Evolutionary conservation across 192 early-diverging fungal species (phyloP), one percentile per base, ranked within the genome.

Genomic region (Gorgonomyces haynaldii): DNA sequence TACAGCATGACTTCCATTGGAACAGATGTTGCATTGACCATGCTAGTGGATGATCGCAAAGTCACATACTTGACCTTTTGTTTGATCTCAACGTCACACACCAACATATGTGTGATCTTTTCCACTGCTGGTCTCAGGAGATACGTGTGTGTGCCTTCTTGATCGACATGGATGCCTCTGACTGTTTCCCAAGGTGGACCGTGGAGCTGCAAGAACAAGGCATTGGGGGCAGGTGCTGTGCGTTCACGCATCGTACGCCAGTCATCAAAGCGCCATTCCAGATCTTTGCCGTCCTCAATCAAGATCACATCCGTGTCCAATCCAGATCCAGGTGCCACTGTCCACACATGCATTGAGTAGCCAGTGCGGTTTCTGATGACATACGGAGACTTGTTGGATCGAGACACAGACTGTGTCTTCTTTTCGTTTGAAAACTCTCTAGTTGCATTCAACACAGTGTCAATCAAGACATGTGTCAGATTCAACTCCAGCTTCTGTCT

Each of bases 221-320:
- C 76, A 46, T 97, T 93, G 45, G 79, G 81, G 27, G 68, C 43
- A 9, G 72, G 67, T 7, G 54, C 46, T 8, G 62, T 64, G 9
- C 62, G 53, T 56, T 94, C 89, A 43, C 93, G 82, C 62, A 84
- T 79, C 28, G 76, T 81, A 44, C 87, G 71, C 93, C 93, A 99
- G 56, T 98, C 89, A 48, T 92, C 91, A 52, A 96, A 96, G n/a
- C 88, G 74, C 94, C 94, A 97, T 31, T 85, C 74, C 13, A 89
- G 66, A 17, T 82, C 82, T 20, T 75, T 63, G 13, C 81, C 81
- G 51, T 88, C 76, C 16, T 70, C 60, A n/a, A 91, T 42, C 50
- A 76, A 59, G 22, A 76, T 65, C 23, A 96, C 66, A 16, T 76
- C 74, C 21, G 81, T 82, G 6, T 84, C 83, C 21, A 78, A 37